A percentile compares a stretch with the other conserved stretches of the same genome.
These are phyloP conservation scores for Aurifilum marmelostoma DNA, from an alignment of 2,329 filamentous ascomycete genomes.

Conservation along the genomic window DNA sequence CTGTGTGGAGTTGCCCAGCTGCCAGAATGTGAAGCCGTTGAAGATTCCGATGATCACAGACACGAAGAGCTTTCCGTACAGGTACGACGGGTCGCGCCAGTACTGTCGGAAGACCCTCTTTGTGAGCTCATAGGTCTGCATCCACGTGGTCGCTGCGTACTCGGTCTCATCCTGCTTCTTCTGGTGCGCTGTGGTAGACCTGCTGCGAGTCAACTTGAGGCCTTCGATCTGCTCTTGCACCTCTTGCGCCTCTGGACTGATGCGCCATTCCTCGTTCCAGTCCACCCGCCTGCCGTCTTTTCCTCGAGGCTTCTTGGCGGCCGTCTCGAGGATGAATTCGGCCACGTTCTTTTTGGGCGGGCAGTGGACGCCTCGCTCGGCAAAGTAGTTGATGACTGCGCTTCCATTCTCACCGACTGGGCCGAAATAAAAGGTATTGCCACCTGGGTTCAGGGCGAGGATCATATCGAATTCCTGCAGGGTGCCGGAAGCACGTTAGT, in stretches of 20 bases:
- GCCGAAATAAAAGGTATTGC: slow-evolving; percentile 75
- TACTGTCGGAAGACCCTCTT: slow-evolving; percentile 64
- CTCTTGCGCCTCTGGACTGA: slow-evolving; percentile 38
- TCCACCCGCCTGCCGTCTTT: slow-evolving; percentile 49
- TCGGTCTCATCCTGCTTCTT: slow-evolving; percentile 41
- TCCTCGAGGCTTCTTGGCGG: slow-evolving; percentile 45
- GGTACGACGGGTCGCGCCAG: slow-evolving; percentile 68
- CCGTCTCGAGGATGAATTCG: slow-evolving; percentile 62
- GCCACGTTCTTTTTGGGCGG: slow-evolving; percentile 61
- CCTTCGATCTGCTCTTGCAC: slow-evolving; percentile 39
- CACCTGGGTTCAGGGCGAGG: slow-evolving; percentile 59
- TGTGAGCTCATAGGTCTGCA: slow-evolving; percentile 58
- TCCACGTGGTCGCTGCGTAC: slow-evolving; percentile 62
- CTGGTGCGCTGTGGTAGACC: slow-evolving; percentile 50
- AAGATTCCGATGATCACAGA: slow-evolving; percentile 49
- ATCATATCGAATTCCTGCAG: slow-evolving; percentile 55
- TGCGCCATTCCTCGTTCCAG: slow-evolving; percentile 42
- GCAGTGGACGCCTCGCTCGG: slow-evolving; percentile 56
- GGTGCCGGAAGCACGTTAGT: slow-evolving; percentile 54
- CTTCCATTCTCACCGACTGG: slow-evolving; percentile 68
- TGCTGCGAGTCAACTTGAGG: slow-evolving; percentile 49
- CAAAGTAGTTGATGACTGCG: slow-evolving; percentile 60
- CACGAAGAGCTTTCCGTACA: slow-evolving; percentile 54
- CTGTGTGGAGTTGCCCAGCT: slow-evolving; percentile 57
- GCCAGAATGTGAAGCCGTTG: slow-evolving; percentile 73